Base-by-base conservation (phyloP, 805 yeast genomes). In the Isabelozyma pseudorhagii region DNA sequence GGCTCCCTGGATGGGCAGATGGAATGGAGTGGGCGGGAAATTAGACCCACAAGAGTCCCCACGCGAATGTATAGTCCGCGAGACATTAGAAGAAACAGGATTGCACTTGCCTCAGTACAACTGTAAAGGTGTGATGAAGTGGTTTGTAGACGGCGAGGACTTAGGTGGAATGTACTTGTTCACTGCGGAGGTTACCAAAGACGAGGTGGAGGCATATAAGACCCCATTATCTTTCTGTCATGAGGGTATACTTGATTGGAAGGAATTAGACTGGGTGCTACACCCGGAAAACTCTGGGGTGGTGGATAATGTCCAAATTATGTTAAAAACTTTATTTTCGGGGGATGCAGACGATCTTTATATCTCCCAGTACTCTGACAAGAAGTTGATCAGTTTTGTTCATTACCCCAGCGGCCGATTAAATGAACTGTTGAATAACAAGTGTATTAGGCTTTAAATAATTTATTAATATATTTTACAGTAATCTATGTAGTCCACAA, bases 401-500 rank as follows among this genome's bases (percentile, higher is more conserved):
- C 51, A 49, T 40, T 47, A 34, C 15, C 60, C 60, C 8, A 52
- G 46, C 15, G 49, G 51, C 11, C 21, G 38, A 31, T 17, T 27
- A 28, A 28, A 42, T 31, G 38, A n/a, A 10, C 25, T 14, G 14
- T 15, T 42, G 14, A 34, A 46, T 44, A 28, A 36, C 15, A 18
- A 42, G 25, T 21, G 3, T 21, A 21, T 21, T 21, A 49, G 28
- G 45, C 36, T 46, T 46, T 21, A 21, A 21, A 21, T 21, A 21
- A 21, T 21, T 21, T 21, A 28, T 14, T 42, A 38, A 46, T 29
- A 42, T 36, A 45, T 38, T 38, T 40, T 14, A 40, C 44, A 42
- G 28, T 17, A 41, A 44, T 29, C 57, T 64, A 74, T n/a, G 97
- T 89, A 27, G 99, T 94, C 99, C 99, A 94, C 62, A 94, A 74